phyloP scores from a whole-genome alignment of 148 eudicot genomes.

The Rhododendron vialii region DNA sequence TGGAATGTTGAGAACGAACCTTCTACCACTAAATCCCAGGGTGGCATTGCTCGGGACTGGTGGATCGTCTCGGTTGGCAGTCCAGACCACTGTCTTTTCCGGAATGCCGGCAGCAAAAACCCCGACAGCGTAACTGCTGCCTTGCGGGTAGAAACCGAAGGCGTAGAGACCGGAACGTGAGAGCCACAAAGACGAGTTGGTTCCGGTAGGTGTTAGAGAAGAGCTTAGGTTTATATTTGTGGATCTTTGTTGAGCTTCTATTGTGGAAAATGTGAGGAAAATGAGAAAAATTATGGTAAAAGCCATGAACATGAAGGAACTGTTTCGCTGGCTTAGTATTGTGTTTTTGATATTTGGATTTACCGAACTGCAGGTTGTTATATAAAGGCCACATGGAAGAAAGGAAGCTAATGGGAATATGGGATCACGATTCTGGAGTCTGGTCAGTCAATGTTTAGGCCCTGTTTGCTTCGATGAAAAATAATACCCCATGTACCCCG shows the following conservation, averaged over 20 bases:
- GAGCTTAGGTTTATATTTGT: neutral
- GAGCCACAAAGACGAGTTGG: neutral
- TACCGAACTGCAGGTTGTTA: neutral
- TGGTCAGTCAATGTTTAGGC: no score
- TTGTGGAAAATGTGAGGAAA: no score
- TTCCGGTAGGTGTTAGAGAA: neutral
- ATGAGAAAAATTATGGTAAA: no score
- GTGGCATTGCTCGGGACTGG: neutral
- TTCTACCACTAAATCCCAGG: neutral
- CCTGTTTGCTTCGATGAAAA: neutral
- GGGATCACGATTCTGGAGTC: no score
- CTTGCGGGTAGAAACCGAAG: conserved; percentile 22
- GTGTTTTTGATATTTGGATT: neutral
- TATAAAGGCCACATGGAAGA: neutral
- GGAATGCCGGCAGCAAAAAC: neutral
- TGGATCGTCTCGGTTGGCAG: conserved; percentile 10
- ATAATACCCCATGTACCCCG: neutral
- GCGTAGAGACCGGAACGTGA: conserved; percentile 19
- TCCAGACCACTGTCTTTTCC: conserved; percentile 20
- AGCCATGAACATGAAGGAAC: no score
- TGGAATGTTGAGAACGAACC: neutral
- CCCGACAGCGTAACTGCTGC: conserved; percentile 11
- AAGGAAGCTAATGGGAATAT: no score
- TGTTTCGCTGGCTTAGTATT: neutral
- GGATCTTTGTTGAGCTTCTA: neutral